phyloP scores from a whole-genome alignment of 2,329 filamentous ascomycete species.

The Knoxdaviesia capensis region DNA sequence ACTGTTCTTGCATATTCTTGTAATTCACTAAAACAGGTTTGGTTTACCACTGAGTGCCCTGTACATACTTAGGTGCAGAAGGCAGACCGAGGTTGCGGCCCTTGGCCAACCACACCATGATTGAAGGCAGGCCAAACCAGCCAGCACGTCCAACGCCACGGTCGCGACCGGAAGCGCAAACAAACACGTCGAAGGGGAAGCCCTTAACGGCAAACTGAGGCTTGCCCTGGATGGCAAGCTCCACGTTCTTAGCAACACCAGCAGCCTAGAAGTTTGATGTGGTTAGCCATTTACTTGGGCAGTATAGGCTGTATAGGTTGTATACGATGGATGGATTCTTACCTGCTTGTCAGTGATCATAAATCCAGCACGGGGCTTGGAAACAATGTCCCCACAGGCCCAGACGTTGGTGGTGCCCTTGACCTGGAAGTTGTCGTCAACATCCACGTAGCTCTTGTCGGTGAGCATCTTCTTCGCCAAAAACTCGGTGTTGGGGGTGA shows the following conservation, averaged over 20 bases:
- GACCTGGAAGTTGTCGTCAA: slow-evolving; percentile 30
- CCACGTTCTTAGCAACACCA: slow-evolving; percentile 32
- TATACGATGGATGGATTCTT: slow-evolving; percentile 4
- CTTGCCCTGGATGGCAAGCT: slow-evolving; percentile 23
- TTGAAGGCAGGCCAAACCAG: slow-evolving; percentile 25
- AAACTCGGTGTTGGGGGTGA: slow-evolving; percentile 33
- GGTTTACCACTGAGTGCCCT: slow-evolving; percentile 25
- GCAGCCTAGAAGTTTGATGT: slow-evolving; percentile 15
- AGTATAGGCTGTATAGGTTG: background rate
- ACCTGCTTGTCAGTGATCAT: slow-evolving; percentile 38
- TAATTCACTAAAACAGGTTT: too few species aligned
- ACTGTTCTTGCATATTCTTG: too few species aligned
- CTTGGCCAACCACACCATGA: slow-evolving; percentile 30
- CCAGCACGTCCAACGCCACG: slow-evolving; percentile 28
- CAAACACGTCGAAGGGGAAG: slow-evolving; percentile 25
- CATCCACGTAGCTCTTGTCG: slow-evolving; percentile 21
- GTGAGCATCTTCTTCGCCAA: slow-evolving; percentile 23
- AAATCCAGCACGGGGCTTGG: slow-evolving; percentile 32
- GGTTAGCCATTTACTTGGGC: background rate
- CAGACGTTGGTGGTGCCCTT: slow-evolving; percentile 23
- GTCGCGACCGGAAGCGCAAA: slow-evolving; percentile 26
- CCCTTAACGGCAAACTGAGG: slow-evolving; percentile 21
- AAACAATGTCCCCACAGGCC: slow-evolving; percentile 33
- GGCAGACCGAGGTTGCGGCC: slow-evolving; percentile 27
- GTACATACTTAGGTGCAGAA: slow-evolving; percentile 21